Base-by-base conservation (phyloP, 202 grass and related monocot genomes). In the Dendrocalamus latiflorus region DNA sequence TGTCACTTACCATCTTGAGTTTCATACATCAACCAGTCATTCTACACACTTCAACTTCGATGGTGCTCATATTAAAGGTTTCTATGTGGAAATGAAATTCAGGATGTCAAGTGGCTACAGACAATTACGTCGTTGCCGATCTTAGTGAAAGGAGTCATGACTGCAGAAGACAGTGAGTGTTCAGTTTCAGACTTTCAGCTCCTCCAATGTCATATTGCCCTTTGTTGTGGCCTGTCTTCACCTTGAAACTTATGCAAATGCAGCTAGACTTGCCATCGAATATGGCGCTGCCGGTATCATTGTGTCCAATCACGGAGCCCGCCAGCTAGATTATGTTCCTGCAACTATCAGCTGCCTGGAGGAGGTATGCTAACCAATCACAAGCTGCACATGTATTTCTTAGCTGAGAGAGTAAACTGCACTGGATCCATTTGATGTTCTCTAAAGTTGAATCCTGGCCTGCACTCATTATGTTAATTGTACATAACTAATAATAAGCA, bases 271-370 rank as follows among this genome's bases (percentile, higher is more conserved):
- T 57, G 89, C 96, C 41, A 56, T 99, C 20, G 89, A 96, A 39
- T 79, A 68, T 39, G 93, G 93, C 1, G 89, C 82, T 22, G 85
- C 89, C 6, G 96, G 93, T 51, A 96, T 99, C 69, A 90, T 99
- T 7, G 96, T 99, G 69, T 99, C 96, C 33, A 99, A 99, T n/a
- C 96, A 99, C 10, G 96, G 96, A 9, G 96, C 93, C 1, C 93
- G 96, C 42, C 96, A 99, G 78, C 89, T 99, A 24, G 93, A 99
- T 66, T 99, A 96, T 33, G 86, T 91, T 18, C 91, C 96, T 26
- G 96, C 91, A 45, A 95, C 96, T 1, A 99, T 99, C 82, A 95
- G 54, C 78, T 95, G 93, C 68, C 88, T 99, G 28, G 96, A 99
- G 88, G 96, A 99, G 91, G 96, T 30, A 47, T 13, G 8, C 13